Evolutionary conservation across 441 rosid species (phyloP).

Genomic region (Populus hybrid): DNA sequence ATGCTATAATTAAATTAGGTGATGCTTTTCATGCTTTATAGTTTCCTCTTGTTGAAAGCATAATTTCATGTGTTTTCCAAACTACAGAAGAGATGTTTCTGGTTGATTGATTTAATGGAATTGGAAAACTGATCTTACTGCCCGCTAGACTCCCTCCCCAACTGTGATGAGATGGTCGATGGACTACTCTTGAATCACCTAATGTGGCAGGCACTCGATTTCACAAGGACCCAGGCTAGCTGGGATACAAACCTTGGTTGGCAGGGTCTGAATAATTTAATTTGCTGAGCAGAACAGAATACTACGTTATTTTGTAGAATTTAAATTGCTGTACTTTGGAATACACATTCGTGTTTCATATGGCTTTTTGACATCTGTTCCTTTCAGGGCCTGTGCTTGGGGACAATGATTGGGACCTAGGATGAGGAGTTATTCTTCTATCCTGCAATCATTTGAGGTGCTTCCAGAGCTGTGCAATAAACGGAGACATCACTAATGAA

Average conservation of each 20-base stretch:
- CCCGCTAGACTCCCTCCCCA: not conserved
- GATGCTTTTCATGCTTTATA: not conserved
- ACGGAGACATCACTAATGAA: conserved; percentile 1
- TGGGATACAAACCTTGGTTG: not conserved
- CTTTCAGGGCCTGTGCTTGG: conserved; percentile 59
- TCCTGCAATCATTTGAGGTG: conserved; percentile 19
- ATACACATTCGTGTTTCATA: not conserved
- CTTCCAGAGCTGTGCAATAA: conserved; percentile 12
- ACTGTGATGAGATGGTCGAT: not conserved
- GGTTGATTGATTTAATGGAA: not conserved
- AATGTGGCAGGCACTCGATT: not conserved
- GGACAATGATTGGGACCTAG: conserved; percentile 37
- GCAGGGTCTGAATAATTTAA: not conserved
- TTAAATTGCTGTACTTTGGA: not conserved
- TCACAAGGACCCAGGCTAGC: not conserved
- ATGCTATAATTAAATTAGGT: not conserved
- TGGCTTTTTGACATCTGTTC: conserved; percentile 5
- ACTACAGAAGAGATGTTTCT: not conserved
- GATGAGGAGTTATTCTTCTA: conserved; percentile 10
- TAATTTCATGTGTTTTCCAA: not conserved
- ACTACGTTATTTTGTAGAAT: not conserved
- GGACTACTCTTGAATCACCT: not conserved
- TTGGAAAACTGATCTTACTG: not conserved
- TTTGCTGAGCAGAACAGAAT: not conserved
- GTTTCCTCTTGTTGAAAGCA: not conserved